Percentiles rank a stretch among this genome's conserved stretches.
phyloP scores from a whole-genome alignment of 164 flowering plant species.

The Kingdonia uniflora region DNA sequence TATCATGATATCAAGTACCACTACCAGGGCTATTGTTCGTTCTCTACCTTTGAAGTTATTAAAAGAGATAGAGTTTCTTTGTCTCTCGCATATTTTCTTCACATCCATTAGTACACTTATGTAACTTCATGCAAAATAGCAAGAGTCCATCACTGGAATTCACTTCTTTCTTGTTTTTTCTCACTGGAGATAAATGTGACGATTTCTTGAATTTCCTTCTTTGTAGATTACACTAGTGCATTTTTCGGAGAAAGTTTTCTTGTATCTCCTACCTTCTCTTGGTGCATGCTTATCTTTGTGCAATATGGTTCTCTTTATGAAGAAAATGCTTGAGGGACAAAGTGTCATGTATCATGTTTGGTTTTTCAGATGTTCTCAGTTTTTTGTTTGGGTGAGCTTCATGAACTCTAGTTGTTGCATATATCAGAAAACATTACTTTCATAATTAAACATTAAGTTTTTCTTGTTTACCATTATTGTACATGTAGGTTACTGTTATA shows the following conservation, averaged over 20 bases:
- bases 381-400: slow-evolving; percentile 60
- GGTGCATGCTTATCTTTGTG: slow-evolving; percentile 40
- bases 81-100: no score
- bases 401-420: background rate
- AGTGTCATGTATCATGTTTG: slow-evolving; percentile 33
- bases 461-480: slow-evolving; percentile 1
- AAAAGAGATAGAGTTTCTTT: no score
- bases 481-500: slow-evolving; percentile 32
- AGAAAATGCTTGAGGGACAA: slow-evolving; percentile 24
- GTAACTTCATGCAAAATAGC: no score
- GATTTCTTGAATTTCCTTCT: background rate
- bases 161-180: background rate
- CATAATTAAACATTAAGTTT: background rate
- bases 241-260: slow-evolving; percentile 26
- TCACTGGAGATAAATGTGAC: background rate
- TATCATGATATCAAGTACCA: no score
- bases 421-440: background rate
- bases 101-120: no score
- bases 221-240: slow-evolving; percentile 16
- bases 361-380: slow-evolving; percentile 46
- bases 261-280: slow-evolving; percentile 31
- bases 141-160: no score
- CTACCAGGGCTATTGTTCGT: no score
- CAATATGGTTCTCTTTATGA: slow-evolving; percentile 33
- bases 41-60: no score